Conservation (phyloP, 139 green algal species). For the Chlamydomonas incerta region DNA sequence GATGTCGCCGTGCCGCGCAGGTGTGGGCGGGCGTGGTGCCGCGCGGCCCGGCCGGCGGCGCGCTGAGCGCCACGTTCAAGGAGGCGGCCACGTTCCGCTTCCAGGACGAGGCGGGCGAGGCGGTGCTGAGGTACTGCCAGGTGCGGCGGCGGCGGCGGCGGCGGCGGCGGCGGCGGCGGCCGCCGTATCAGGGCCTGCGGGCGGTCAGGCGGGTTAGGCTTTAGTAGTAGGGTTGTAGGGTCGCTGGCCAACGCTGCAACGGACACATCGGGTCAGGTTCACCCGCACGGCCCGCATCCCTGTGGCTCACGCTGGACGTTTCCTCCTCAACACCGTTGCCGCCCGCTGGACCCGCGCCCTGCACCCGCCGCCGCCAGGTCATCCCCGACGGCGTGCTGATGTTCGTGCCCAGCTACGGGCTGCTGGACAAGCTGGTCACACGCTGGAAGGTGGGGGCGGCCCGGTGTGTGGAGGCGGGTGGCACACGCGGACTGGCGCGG, state of each 20-base stretch:
- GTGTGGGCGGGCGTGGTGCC: constrained; percentile 79
- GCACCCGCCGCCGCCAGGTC: not conserved
- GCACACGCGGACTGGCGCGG: too few species aligned
- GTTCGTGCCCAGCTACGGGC: constrained; percentile 91
- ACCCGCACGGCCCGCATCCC: too few species aligned
- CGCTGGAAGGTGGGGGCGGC: constrained; percentile 83
- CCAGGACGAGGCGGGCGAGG: constrained; percentile 70
- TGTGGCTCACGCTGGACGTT: too few species aligned
- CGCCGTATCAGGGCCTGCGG: too few species aligned
- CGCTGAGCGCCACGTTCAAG: constrained; percentile 70
- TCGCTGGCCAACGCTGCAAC: too few species aligned
- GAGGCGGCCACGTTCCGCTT: constrained; percentile 44
- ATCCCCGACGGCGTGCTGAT: constrained; percentile 94
- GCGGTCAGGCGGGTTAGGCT: too few species aligned
- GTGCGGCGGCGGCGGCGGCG: not conserved
- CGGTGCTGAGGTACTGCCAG: constrained; percentile 61
- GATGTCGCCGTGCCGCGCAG: too few species aligned
- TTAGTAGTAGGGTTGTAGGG: too few species aligned
- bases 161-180: too few species aligned
- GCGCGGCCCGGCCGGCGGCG: constrained; percentile 48
- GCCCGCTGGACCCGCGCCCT: not conserved
- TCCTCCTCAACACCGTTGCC: too few species aligned
- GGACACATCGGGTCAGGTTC: too few species aligned
- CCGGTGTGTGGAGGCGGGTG: too few species aligned
- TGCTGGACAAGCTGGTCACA: constrained; percentile 82